These are phyloP conservation scores for Mallotus nudiflorus DNA, from an alignment of 345 rosid species.

Conservation along the genomic window DNA sequence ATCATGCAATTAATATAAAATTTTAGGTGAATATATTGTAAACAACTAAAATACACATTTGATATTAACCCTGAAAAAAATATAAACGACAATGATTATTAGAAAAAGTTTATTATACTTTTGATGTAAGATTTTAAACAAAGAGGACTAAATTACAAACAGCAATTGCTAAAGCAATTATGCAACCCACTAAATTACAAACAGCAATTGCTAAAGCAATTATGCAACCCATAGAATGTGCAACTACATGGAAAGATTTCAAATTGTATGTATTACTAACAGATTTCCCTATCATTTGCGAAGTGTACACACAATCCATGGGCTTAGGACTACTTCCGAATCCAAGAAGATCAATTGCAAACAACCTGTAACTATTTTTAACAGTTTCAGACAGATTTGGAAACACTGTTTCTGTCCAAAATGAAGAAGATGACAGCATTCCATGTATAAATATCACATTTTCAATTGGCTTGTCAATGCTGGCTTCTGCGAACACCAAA, in stretches of 20 bases:
- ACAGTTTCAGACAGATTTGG: slow-evolving; percentile 39
- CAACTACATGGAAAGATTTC: slow-evolving; percentile 69
- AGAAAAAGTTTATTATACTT: too few relatives aligned
- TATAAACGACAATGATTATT: too few relatives aligned
- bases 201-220: slow-evolving; percentile 62
- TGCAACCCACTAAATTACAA: too few relatives aligned
- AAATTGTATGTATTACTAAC: slow-evolving; percentile 43
- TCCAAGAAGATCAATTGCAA: slow-evolving; percentile 71
- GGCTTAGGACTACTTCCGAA: slow-evolving; percentile 87
- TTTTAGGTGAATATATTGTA: too few relatives aligned
- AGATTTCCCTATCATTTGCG: slow-evolving; percentile 58
- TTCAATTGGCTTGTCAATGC: slow-evolving; percentile 32
- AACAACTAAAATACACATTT: too few relatives aligned
- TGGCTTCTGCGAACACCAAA: too few relatives aligned
- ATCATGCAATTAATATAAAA: too few relatives aligned
- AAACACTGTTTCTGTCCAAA: slow-evolving; percentile 70
- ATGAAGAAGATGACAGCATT: slow-evolving; percentile 55
- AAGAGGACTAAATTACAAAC: too few relatives aligned
- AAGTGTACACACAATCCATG: slow-evolving; percentile 48
- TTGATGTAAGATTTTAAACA: too few relatives aligned
- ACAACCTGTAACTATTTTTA: slow-evolving; percentile 38
- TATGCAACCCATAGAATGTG: slow-evolving; percentile 84
- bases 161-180: slow-evolving; percentile 21
- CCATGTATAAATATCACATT: slow-evolving; percentile 83
- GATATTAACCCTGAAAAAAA: too few relatives aligned